Base-by-base conservation (phyloP, 2,329 filamentous ascomycete species). In the Akanthomyces lecanii region DNA sequence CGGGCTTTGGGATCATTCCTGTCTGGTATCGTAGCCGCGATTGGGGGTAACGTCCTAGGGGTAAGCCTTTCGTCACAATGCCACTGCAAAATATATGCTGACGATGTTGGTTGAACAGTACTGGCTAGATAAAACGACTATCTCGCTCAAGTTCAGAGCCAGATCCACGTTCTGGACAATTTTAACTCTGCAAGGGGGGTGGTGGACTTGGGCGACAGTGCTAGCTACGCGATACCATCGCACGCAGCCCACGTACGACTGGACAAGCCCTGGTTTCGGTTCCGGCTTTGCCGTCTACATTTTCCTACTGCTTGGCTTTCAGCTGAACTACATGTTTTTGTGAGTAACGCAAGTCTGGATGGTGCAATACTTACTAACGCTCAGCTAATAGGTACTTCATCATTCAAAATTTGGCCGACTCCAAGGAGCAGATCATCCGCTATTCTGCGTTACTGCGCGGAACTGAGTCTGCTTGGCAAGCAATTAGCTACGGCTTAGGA, bases 321-420 rank as follows among this genome's bases (percentile, higher is more conserved):
- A 91, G 73, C 67, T 90, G 8, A 91, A 91, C 71, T 92, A 92
- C 70, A 79, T 91, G 66, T 91, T 86, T 71, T 73, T 91, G 79
- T 87, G 69, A 73, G 82, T 74, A 23, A 10, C 40, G 21, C 21
- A 21, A 21, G 21, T 21, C 45, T 18, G 56, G 56, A 2, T 6
- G 7, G 4, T 14, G 12, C 42, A 1, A 21, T 30, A 2, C 0
- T 30, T 18, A n/a, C 56, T 64, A 12, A 48, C 38, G 4, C 5
- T 28, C 38, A 14, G 12, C 7, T 47, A 8, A 23, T 7, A 86
- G 84, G 12, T 90, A 91, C 75, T 91, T 91, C 69, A 78, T 91
- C 64, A 83, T 91, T 11, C 82, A 85, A 4, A 87, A 90, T 67
- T 71, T 92, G 3, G 86, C 89, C 1, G 73, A 78, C 5, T 78